A percentile compares a stretch with the other conserved stretches of the same genome.
phyloP scores from a whole-genome alignment of 352 stramenopile species.

The Aphanomyces stellatus region DNA sequence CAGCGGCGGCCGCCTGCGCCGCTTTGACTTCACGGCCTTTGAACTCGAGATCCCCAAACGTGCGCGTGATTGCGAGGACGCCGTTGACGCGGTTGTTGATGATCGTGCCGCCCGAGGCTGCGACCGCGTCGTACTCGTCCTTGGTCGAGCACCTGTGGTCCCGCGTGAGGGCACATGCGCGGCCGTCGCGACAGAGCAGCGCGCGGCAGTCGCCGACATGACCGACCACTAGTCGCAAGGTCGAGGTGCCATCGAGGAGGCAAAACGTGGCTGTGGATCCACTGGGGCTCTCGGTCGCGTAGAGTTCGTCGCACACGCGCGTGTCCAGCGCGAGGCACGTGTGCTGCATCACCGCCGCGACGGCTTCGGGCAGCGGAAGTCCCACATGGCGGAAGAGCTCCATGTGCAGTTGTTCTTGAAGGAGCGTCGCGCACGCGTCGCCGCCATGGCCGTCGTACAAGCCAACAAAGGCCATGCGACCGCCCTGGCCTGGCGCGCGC shows the following conservation, averaged over 20 bases:
- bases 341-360: conserved; percentile 27
- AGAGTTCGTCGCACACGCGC: conserved; percentile 57
- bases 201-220: conserved; percentile 74
- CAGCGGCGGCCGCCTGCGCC: background rate
- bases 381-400: conserved; percentile 38
- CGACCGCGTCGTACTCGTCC: conserved; percentile 42
- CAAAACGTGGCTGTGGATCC: conserved; percentile 69
- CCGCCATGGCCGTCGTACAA: conserved; percentile 82
- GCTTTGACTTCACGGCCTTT: conserved; percentile 32
- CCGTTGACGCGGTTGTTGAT: conserved; percentile 81
- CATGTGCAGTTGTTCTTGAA: conserved; percentile 65
- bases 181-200: conserved; percentile 41
- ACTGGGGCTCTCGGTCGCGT: conserved; percentile 61
- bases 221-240: conserved; percentile 28
- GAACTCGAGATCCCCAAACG: conserved; percentile 79
- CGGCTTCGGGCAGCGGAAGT: background rate
- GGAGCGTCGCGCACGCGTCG: conserved; percentile 55
- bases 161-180: conserved; percentile 37
- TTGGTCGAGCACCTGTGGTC: conserved; percentile 56
- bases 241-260: conserved; percentile 26
- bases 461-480: conserved; percentile 38
- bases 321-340: conserved; percentile 58
- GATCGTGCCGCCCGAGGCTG: conserved; percentile 45
- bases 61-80: conserved; percentile 76
- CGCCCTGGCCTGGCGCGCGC: background rate